These are phyloP conservation scores for Exophiala calicioides DNA, from an alignment of 2,329 filamentous ascomycete genomes.

Conservation along the genomic window DNA sequence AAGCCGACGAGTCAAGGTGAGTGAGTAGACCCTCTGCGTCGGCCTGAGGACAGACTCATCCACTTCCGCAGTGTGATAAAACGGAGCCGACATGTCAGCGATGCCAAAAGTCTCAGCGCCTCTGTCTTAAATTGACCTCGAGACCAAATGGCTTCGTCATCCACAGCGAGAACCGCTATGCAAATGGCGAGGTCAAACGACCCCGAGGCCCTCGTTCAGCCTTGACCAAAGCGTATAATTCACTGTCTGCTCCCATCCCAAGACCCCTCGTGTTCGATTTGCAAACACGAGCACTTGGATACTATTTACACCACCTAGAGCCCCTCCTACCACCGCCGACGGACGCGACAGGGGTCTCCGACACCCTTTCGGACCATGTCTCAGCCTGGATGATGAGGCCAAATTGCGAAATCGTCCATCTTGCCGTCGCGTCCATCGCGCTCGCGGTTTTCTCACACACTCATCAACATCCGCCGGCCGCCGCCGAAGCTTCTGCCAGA, in stretches of 20 bases:
- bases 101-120: too few relatives aligned
- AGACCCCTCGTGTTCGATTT: too few relatives aligned
- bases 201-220: conserved; percentile 37
- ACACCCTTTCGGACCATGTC: conserved; percentile 23
- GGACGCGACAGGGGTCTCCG: conserved; percentile 20
- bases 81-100: too few relatives aligned
- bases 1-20: too few relatives aligned
- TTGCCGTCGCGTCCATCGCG: conserved; percentile 35
- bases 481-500: conserved; percentile 29
- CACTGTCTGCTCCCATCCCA: too few relatives aligned
- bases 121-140: too few relatives aligned
- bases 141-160: too few relatives aligned
- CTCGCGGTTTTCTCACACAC: conserved; percentile 34
- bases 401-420: conserved; percentile 30
- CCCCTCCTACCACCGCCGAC: conserved; percentile 27
- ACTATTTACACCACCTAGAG: conserved; percentile 33
- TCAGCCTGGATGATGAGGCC: conserved; percentile 15
- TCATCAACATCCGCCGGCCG: conserved; percentile 30
- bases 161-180: too few relatives aligned
- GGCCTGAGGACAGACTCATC: too few relatives aligned
- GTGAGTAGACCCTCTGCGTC: too few relatives aligned
- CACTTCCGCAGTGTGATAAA: too few relatives aligned
- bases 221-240: conserved; percentile 13
- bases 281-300: conserved; percentile 31
- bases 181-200: too few relatives aligned